Percentiles rank a stretch among this genome's conserved stretches.
Conservation (phyloP, 768 basidiomycete species). For the Pleurotus salmoneostramineus region DNA sequence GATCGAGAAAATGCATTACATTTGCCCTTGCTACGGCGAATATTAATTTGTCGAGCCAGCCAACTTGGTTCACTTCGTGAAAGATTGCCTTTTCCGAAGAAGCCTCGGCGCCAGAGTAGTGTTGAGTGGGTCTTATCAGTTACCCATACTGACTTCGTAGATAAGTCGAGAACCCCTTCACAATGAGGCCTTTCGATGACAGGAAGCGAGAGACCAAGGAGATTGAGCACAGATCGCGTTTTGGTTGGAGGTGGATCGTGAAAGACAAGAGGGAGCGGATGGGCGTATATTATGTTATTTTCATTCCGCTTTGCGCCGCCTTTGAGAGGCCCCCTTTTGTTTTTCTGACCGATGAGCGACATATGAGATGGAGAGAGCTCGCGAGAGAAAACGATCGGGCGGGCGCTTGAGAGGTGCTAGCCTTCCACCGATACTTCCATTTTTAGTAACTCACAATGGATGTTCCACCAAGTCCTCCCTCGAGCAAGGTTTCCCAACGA, state of each 20-base stretch:
- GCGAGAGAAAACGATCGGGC: background rate
- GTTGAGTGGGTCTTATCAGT: conserved; percentile 55
- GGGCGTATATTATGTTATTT: conserved; percentile 63
- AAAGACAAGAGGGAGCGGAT: conserved; percentile 66
- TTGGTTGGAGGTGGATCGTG: conserved; percentile 36
- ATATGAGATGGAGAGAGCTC: conserved; percentile 20
- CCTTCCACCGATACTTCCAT: background rate
- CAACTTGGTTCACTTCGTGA: conserved; percentile 95
- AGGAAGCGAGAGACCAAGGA: conserved; percentile 57
- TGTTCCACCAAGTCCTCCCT: conserved; percentile 5
- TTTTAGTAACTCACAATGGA: conserved; percentile 31
- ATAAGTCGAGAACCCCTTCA: conserved; percentile 70
- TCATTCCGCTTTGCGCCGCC: conserved; percentile 52
- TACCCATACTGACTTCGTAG: conserved; percentile 89
- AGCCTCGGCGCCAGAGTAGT: conserved; percentile 84
- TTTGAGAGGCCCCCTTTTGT: conserved; percentile 38
- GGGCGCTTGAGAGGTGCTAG: conserved; percentile 12
- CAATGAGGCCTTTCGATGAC: conserved; percentile 68
- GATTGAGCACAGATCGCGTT: conserved; percentile 41
- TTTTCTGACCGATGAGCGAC: conserved; percentile 44
- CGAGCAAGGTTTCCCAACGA: conserved; percentile 26
- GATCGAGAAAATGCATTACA: conserved; percentile 43
- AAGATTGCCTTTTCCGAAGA: conserved; percentile 96
- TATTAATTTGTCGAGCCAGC: conserved; percentile 76
- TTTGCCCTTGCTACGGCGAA: conserved; percentile 50